Evolutionary conservation across 73 alveolate species (phyloP).

Genomic region (Tetrahymena borealis): DNA sequence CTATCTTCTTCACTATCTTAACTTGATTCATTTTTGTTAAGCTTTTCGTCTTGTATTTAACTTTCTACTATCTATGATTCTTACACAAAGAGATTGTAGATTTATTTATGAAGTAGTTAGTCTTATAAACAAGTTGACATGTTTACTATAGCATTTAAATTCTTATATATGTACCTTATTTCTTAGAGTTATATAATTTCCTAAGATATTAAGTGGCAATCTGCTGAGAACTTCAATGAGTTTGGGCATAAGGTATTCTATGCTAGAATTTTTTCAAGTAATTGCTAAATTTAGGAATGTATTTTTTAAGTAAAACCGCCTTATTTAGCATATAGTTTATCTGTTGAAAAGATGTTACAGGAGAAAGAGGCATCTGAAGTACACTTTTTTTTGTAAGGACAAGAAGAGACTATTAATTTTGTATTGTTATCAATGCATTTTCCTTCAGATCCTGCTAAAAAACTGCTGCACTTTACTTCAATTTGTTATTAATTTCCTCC

Average conservation of each 20-base stretch:
- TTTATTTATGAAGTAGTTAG: no score
- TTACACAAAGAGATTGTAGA: no score
- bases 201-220: not conserved
- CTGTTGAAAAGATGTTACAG: not conserved
- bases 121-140: not conserved
- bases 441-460: not conserved
- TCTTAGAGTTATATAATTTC: not conserved
- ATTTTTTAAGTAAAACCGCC: not conserved
- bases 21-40: no score
- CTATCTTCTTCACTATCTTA: not conserved
- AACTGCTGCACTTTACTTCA: not conserved
- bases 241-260: not conserved
- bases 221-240: not conserved
- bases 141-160: not conserved
- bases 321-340: not conserved
- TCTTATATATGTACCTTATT: not conserved
- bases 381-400: not conserved
- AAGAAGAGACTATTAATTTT: not conserved
- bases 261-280: not conserved
- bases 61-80: no score
- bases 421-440: not conserved
- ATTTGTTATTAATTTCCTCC: not conserved
- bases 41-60: no score
- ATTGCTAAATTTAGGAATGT: not conserved
- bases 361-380: not conserved